Evolutionary conservation across 139 green algal genomes (phyloP).

Genomic region (Coccomyxa sp.): DNA sequence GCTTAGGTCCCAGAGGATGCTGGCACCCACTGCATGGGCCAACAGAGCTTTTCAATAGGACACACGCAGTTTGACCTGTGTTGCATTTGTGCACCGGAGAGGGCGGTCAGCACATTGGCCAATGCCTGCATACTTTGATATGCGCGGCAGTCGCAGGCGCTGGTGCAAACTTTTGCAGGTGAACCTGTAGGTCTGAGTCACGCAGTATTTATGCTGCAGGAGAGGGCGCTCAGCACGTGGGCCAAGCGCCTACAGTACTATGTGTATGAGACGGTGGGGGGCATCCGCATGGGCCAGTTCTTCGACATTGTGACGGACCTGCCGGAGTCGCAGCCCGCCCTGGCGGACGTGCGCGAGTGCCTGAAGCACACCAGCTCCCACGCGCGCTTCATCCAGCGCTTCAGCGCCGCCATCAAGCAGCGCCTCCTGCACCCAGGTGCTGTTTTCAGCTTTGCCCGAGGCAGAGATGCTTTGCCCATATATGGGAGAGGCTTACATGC

Average conservation of each 20-base stretch:
- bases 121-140: too few relatives aligned
- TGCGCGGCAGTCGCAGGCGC: too few relatives aligned
- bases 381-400: slow-evolving; percentile 25
- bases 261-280: slow-evolving; percentile 67
- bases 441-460: neutral
- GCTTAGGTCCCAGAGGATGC: too few relatives aligned
- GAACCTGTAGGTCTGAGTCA: neutral
- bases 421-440: slow-evolving; percentile 70
- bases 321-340: slow-evolving; percentile 57
- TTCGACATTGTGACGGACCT: slow-evolving; percentile 93
- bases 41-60: too few relatives aligned
- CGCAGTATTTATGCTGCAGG: neutral
- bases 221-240: slow-evolving; percentile 47
- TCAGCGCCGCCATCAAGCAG: slow-evolving; percentile 23
- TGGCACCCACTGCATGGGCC: too few relatives aligned
- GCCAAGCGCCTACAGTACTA: slow-evolving; percentile 57
- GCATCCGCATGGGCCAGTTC: slow-evolving; percentile 63
- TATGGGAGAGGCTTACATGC: too few relatives aligned
- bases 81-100: too few relatives aligned
- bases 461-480: too few relatives aligned
- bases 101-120: too few relatives aligned
- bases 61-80: too few relatives aligned
- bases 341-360: slow-evolving; percentile 69
- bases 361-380: slow-evolving; percentile 67
- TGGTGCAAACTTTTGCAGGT: neutral